Base-by-base conservation (phyloP, 2,329 filamentous ascomycete species). In the Pyricularia sp. region DNA sequence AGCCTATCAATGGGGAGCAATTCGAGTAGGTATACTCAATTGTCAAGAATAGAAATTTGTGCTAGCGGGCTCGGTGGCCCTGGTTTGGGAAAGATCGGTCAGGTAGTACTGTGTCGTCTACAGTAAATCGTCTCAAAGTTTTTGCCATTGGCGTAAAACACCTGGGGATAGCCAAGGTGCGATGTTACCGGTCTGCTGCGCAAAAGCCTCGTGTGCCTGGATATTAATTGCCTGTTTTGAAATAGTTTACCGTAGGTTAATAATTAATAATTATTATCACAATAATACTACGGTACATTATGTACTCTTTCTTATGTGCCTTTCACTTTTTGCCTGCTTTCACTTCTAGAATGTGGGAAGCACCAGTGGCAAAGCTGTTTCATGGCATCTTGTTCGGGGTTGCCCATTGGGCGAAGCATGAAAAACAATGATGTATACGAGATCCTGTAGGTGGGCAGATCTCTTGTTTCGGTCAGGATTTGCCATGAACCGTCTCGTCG, bases 21-120 rank as follows among this genome's bases (percentile, higher is more conserved):
- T 20, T 50, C 20, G 42, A 50, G 42, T n/a, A n/a, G n/a, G n/a
- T n/a, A 26, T 28, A 28, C 25, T 17, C 59, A n/a, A n/a, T n/a
- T n/a, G n/a, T n/a, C n/a, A 63, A 63, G 59, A 63, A 63, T 63
- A 63, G 59, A 23, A 61, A 63, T 63, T 63, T 23, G 59, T 63
- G 11, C 59, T 63, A 63, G 25, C 12, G 4, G 33, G 42, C 42
- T 50, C 42, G 20, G 20, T 50, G 17, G 42, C 20, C 42, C 20
- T n/a, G 42, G 42, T n/a, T 50, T 4, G 42, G 42, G 17, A 50
- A 50, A 50, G 42, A 50, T 50, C 42, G 42, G 42, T 50, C 42
- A n/a, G 20, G 42, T 36, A 36, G 3, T 50, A 50, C 42, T 17
- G 42, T n/a, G 20, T 50, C 42, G 42, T 50, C 42, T n/a, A n/a